phyloP scores from a whole-genome alignment of 768 basidiomycete species.

The Mycena maculata region DNA sequence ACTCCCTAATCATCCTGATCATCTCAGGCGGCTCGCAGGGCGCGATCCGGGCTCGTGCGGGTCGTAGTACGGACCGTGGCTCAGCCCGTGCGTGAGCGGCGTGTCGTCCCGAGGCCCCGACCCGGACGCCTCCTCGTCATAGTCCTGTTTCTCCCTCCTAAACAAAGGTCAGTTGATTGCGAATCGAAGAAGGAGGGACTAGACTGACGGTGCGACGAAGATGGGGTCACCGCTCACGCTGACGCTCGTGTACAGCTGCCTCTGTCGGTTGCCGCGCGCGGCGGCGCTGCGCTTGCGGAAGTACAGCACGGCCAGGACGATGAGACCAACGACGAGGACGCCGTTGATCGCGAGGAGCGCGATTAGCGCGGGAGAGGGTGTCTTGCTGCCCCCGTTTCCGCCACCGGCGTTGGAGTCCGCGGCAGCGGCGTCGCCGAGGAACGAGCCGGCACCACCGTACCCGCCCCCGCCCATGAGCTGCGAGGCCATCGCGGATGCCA shows the following conservation, averaged over 20 bases:
- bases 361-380: slow-evolving; percentile 33
- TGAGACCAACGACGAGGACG: slow-evolving; percentile 32
- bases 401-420: slow-evolving; percentile 26
- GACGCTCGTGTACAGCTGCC: slow-evolving; percentile 30
- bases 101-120: neutral
- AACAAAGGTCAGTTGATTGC: neutral
- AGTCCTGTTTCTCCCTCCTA: slow-evolving; percentile 1
- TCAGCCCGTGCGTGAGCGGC: slow-evolving; percentile 30
- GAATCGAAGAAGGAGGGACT: neutral
- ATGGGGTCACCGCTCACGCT: slow-evolving; percentile 25
- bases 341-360: slow-evolving; percentile 41
- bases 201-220: slow-evolving; percentile 27
- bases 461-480: too few species aligned
- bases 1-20: too few species aligned
- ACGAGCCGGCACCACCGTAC: neutral
- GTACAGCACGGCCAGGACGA: slow-evolving; percentile 25
- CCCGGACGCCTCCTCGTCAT: slow-evolving; percentile 18
- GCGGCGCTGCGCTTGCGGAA: slow-evolving; percentile 30
- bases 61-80: slow-evolving; percentile 33
- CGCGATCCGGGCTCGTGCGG: slow-evolving; percentile 28
- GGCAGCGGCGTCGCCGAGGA: slow-evolving; percentile 10
- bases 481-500: too few species aligned
- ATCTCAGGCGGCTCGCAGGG: slow-evolving; percentile 12
- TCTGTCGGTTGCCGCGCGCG: slow-evolving; percentile 7
- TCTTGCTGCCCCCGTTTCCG: slow-evolving; percentile 40